Base-by-base conservation (phyloP, 2,329 filamentous ascomycete species). In the Alternaria sp. region DNA sequence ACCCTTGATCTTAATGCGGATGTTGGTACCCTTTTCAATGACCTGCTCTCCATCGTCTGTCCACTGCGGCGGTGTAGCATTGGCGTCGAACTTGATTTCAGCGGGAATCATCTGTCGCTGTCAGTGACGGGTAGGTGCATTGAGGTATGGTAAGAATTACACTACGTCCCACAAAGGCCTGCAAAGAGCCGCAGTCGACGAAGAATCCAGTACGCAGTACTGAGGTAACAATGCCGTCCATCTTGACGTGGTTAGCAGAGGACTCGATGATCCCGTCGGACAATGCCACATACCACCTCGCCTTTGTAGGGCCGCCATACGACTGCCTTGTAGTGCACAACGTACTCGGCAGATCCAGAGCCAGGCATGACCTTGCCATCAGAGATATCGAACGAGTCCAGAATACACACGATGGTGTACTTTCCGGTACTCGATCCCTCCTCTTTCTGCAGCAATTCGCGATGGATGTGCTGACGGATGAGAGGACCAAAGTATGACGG, bases 251-350 rank as follows among this genome's bases (percentile, higher is more conserved):
- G 59, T 75, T 68, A 77, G 81, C 63, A 57, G 14, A 38, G 38
- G 32, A 55, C 27, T 46, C 46, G 27, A n/a, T 53, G 25, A 38
- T 34, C 27, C 27, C 48, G 20, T 28, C 44, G 48, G 27, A 25
- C 32, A 30, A 51, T 30, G 49, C 60, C 55, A 81, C 90, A 81
- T 88, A 97, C 95, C 79, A 95, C 97, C 85, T 99, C 95, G 75
- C 95, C 94, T 81, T 95, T 94, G 85, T 98, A 99, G 11, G 95
- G 95, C 74, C 94, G 89, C 94, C 94, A 99, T 59, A 99, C 93
- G 62, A 99, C 94, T 54, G 95, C 95, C 63, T 94, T 92, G 79
- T 97, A 99, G 73, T 92, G 89, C 49, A 99, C 93, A 0, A 92
- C 97, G 78, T 97, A 99, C 80, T 97, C 93, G 20, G 95, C 94